phyloP scores from a whole-genome alignment of 306 rosid genomes.

The Amphicarpaea edgeworthii region DNA sequence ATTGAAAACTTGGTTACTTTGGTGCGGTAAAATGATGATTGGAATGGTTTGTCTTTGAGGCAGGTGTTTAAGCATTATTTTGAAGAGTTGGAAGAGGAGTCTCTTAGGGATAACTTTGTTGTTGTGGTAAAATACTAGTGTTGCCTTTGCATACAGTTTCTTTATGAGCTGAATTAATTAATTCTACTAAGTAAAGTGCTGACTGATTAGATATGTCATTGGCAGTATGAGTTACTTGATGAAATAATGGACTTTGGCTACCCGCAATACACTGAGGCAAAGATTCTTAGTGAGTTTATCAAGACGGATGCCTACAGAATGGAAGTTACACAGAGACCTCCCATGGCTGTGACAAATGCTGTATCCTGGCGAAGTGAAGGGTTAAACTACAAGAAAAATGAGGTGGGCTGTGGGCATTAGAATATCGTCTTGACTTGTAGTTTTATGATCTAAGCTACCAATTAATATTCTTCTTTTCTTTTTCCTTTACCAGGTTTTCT shows the following conservation, averaged over 20 bases:
- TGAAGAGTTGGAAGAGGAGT: conserved; percentile 96
- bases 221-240: conserved; percentile 93
- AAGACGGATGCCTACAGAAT: conserved; percentile 99
- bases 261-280: conserved; percentile 96
- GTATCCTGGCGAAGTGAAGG: conserved; percentile 99
- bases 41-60: conserved; percentile 39
- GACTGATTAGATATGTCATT: conserved; percentile 35
- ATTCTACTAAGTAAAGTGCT: background rate
- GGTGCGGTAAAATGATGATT: background rate
- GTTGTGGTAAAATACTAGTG: conserved; percentile 77
- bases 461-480: conserved; percentile 37
- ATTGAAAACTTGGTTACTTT: background rate
- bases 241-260: conserved; percentile 99
- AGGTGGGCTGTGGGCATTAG: conserved; percentile 65
- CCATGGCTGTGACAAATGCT: conserved; percentile 99
- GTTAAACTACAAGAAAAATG: conserved; percentile 92
- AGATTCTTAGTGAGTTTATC: conserved; percentile 95
- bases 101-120: conserved; percentile 96
- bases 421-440: conserved; percentile 2
- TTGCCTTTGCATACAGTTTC: background rate
- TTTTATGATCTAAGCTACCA: conserved; percentile 28
- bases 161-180: conserved; percentile 23
- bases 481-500: conserved; percentile 72
- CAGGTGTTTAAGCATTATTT: conserved; percentile 98
- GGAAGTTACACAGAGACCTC: conserved; percentile 98